phyloP scores from a whole-genome alignment of 805 yeast species.

The Metschnikowia borealis region DNA sequence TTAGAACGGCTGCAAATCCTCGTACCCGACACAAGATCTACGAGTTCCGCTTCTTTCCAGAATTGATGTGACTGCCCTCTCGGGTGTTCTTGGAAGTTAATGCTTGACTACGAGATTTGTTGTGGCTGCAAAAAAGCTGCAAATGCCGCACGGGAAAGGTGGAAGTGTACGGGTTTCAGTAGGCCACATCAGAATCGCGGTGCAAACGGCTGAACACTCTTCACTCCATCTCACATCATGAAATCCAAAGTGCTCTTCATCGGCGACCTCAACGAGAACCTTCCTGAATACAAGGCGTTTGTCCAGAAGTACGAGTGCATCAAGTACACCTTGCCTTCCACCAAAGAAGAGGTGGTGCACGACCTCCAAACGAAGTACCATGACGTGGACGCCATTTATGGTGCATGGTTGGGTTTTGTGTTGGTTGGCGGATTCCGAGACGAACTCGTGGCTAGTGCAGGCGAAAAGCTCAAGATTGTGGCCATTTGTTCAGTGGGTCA shows the following conservation, averaged over 20 bases:
- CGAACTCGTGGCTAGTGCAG: slow-evolving; percentile 43
- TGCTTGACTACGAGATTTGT: too few relatives aligned
- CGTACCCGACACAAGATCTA: too few relatives aligned
- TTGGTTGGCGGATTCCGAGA: slow-evolving; percentile 48
- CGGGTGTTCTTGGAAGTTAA: too few relatives aligned
- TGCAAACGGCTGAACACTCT: not conserved
- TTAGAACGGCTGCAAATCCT: too few relatives aligned
- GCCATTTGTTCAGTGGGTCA: slow-evolving; percentile 56
- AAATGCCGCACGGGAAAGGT: not conserved
- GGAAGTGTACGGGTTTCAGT: slow-evolving; percentile 1
- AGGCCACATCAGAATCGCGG: not conserved
- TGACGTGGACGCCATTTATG: slow-evolving; percentile 50
- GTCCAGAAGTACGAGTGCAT: slow-evolving; percentile 33
- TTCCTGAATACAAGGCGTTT: slow-evolving; percentile 46
- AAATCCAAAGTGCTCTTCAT: slow-evolving; percentile 42
- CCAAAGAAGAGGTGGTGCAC: slow-evolving; percentile 37
- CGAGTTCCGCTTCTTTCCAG: too few relatives aligned
- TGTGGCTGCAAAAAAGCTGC: slow-evolving; percentile 4
- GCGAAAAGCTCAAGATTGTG: slow-evolving; percentile 43
- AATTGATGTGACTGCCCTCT: too few relatives aligned
- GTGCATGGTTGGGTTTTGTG: slow-evolving; percentile 55
- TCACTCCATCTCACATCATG: not conserved
- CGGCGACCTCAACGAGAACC: slow-evolving; percentile 45
- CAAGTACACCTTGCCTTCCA: slow-evolving; percentile 36
- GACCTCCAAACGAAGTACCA: slow-evolving; percentile 41